Percentiles rank a stretch among this genome's conserved stretches.
Conservation (phyloP, 1,284 basidiomycete genomes). For the Apiotrichum siamense region DNA sequence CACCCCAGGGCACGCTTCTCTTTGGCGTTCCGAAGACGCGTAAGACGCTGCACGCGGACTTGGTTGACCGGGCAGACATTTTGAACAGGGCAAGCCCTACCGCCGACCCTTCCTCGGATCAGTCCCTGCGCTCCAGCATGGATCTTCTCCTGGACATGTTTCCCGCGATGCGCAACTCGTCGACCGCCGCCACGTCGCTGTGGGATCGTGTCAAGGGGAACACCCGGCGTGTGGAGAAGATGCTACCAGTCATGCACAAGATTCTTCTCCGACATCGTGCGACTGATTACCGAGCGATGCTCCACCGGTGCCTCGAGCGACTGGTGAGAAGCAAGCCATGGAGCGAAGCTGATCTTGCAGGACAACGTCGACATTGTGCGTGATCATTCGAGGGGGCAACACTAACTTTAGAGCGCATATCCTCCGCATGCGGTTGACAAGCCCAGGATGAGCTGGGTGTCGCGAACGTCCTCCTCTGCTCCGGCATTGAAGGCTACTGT, state of each 20-base stretch:
- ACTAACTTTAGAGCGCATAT: background rate
- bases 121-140: slow-evolving; percentile 3
- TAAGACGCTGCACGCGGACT: slow-evolving; percentile 15
- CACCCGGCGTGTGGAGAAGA: background rate
- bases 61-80: slow-evolving; percentile 27
- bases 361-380: slow-evolving; percentile 9
- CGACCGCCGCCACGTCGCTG: background rate
- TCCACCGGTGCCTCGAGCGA: slow-evolving; percentile 12
- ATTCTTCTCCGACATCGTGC: slow-evolving; percentile 22
- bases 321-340: slow-evolving; percentile 4
- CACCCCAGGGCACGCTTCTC: slow-evolving; percentile 9
- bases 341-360: slow-evolving; percentile 3
- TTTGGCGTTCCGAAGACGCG: slow-evolving; percentile 39
- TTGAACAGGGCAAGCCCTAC: slow-evolving; percentile 20
- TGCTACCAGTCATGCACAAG: slow-evolving; percentile 25
- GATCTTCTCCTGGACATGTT: slow-evolving; percentile 8
- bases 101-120: slow-evolving; percentile 22
- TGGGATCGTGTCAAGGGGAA: slow-evolving; percentile 3
- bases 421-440: background rate
- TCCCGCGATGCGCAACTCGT: background rate
- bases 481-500: background rate
- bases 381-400: background rate
- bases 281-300: slow-evolving; percentile 16
- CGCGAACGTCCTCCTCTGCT: background rate
- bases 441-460: background rate